Percentiles rank a stretch among this genome's conserved stretches.
phyloP scores from a whole-genome alignment of 768 basidiomycete species.

The Pleurotus pulmonarius region DNA sequence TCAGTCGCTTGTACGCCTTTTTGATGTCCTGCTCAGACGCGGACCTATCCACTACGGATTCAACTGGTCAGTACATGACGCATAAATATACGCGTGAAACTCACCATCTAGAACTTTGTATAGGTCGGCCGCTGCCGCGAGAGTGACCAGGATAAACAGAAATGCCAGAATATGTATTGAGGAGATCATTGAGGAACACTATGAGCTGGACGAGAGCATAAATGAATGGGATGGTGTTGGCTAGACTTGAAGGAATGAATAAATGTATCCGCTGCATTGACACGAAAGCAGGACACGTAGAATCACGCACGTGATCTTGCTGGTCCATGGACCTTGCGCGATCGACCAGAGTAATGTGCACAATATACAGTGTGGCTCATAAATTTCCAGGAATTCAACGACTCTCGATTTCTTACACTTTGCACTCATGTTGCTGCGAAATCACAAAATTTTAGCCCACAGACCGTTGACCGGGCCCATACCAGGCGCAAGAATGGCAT shows the following conservation, averaged over 20 bases:
- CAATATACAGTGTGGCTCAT: no score
- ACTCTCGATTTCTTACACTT: no score
- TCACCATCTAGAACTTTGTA: constrained; percentile 81
- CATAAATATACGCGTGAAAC: constrained; percentile 28
- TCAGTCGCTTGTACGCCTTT: constrained; percentile 87
- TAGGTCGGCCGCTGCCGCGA: constrained; percentile 60
- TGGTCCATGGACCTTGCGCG: not conserved
- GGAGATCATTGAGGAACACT: constrained; percentile 26
- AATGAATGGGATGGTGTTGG: not conserved
- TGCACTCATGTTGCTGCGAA: not conserved
- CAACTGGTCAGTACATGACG: constrained; percentile 16
- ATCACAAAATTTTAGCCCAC: constrained; percentile 5
- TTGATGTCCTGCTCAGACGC: constrained; percentile 88
- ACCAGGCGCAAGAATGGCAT: not conserved
- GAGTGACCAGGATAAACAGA: constrained; percentile 28
- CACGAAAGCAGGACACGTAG: constrained; percentile 2
- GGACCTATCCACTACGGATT: constrained; percentile 54
- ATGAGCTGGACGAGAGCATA: constrained; percentile 11
- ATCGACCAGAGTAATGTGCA: no score
- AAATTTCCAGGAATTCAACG: no score
- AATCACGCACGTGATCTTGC: not conserved
- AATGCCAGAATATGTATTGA: constrained; percentile 30
- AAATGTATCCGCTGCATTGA: not conserved
- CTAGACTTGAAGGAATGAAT: not conserved
- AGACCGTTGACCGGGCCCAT: not conserved